These are phyloP conservation scores for Xylariaceae sp. DNA, from an alignment of 2,329 filamentous ascomycete genomes.

Conservation along the genomic window DNA sequence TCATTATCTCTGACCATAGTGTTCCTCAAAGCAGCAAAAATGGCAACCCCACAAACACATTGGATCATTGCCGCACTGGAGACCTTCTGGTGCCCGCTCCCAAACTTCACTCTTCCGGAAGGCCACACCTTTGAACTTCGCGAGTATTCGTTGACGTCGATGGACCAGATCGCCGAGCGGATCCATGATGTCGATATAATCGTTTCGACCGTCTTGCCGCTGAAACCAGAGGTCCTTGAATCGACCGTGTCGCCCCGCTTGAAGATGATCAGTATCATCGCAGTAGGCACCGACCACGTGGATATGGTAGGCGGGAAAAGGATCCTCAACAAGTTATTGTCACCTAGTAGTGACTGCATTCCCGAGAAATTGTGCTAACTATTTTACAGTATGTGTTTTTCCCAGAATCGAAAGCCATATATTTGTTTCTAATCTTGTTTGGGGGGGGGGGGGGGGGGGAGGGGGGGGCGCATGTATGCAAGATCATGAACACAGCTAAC, in stretches of 20 bases:
- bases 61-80: constrained; percentile 36
- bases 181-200: constrained; percentile 37
- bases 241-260: constrained; percentile 28
- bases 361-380: no score
- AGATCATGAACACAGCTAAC: no score
- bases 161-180: constrained; percentile 28
- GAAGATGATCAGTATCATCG: constrained; percentile 35
- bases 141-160: constrained; percentile 26
- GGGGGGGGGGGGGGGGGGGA: no score
- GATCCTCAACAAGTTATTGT: no score
- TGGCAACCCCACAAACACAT: constrained; percentile 22
- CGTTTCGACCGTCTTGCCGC: constrained; percentile 32
- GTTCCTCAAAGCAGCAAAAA: neutral
- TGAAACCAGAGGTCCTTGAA: constrained; percentile 28
- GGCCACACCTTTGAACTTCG: constrained; percentile 32
- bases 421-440: no score
- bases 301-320: constrained; percentile 25
- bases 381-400: no score
- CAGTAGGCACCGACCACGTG: constrained; percentile 37
- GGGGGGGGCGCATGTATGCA: no score
- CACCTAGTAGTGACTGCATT: no score
- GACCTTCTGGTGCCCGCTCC: constrained; percentile 31
- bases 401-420: no score
- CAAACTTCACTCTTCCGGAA: constrained; percentile 27
- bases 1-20: no score